A percentile compares a stretch with the other conserved stretches of the same genome.
Conservation (phyloP, 495 filamentous ascomycete genomes). For the Daldinia childiae region DNA sequence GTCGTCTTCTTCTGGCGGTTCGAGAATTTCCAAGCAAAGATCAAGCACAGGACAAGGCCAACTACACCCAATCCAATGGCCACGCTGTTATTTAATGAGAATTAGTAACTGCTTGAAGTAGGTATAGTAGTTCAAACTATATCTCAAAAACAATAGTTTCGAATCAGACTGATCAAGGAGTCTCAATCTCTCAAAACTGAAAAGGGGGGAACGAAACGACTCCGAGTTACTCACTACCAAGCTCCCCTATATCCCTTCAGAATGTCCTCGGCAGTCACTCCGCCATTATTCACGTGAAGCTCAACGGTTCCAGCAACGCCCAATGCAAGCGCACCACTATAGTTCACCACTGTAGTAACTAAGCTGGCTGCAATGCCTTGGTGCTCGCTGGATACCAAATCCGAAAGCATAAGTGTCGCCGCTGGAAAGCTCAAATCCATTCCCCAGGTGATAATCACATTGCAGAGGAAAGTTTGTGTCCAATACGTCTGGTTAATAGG, state of each 20-base stretch:
- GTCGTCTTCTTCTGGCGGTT: slow-evolving; percentile 21
- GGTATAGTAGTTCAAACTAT: neutral
- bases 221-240: slow-evolving; percentile 42
- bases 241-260: slow-evolving; percentile 54
- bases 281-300: slow-evolving; percentile 47
- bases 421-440: slow-evolving; percentile 62
- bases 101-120: slow-evolving; percentile 10
- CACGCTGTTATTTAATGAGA: slow-evolving; percentile 17
- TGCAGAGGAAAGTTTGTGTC: slow-evolving; percentile 59
- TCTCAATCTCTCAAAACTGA: neutral
- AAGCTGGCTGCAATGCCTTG: slow-evolving; percentile 59
- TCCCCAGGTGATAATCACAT: slow-evolving; percentile 62
- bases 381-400: slow-evolving; percentile 54
- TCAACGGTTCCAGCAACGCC: slow-evolving; percentile 62
- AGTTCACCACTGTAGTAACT: slow-evolving; percentile 59
- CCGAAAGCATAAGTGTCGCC: slow-evolving; percentile 55
- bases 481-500: slow-evolving; percentile 61
- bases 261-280: slow-evolving; percentile 47
- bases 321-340: slow-evolving; percentile 58
- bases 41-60: slow-evolving; percentile 37
- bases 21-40: slow-evolving; percentile 45
- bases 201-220: neutral
- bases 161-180: neutral
- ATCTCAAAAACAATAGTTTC: neutral
- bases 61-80: slow-evolving; percentile 41